These are phyloP conservation scores for Cenchrus purpureus DNA, from an alignment of 176 grass and related monocot species.

Conservation along the genomic window DNA sequence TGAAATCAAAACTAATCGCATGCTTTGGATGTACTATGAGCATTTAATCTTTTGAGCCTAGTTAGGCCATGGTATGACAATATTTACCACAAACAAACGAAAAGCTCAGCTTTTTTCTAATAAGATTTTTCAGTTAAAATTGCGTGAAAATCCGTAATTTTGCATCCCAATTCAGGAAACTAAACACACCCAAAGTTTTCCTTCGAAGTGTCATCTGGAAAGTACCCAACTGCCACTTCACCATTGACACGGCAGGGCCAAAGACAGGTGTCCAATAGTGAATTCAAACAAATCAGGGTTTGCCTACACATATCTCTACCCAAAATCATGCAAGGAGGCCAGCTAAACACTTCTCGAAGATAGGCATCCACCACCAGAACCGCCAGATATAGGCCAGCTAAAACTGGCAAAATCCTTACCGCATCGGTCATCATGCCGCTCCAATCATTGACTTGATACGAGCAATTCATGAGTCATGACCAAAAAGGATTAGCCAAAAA, in stretches of 20 bases:
- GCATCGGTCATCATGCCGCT: background rate
- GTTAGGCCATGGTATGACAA: no score
- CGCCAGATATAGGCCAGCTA: background rate
- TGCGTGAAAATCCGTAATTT: no score
- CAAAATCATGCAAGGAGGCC: background rate
- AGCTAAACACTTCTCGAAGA: constrained; percentile 1
- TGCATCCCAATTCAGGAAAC: no score
- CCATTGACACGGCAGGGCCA: constrained; percentile 8
- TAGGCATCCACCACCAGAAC: background rate
- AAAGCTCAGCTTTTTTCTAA: no score
- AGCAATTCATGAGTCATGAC: background rate
- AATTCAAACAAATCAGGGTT: background rate
- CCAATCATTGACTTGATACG: constrained; percentile 28
- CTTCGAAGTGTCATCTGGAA: background rate
- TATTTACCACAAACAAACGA: no score
- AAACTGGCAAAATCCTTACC: constrained; percentile 6
- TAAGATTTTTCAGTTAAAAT: no score
- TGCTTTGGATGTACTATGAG: no score
- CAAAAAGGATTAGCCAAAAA: background rate
- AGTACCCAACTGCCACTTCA: constrained; percentile 3
- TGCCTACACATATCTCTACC: background rate
- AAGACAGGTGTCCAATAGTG: background rate
- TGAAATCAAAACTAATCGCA: no score
- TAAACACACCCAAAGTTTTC: background rate
- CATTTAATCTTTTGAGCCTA: no score